Conservation (phyloP, 2,329 filamentous ascomycete genomes). For the Rugonectria rugulosa region DNA sequence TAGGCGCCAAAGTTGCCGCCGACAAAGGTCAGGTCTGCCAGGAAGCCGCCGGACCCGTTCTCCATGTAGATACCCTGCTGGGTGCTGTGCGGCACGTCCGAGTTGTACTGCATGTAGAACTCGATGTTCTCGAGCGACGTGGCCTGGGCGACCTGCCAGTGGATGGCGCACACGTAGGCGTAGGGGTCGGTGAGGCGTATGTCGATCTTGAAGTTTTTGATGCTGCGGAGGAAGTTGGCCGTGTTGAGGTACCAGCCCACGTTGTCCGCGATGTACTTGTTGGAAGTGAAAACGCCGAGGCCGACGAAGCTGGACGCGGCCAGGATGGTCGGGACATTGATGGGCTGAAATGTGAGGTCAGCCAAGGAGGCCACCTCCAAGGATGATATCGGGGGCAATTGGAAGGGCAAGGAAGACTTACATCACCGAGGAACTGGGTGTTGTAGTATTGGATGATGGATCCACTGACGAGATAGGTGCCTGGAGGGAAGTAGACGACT, state of each 20-base stretch:
- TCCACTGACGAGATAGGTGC: conserved; percentile 64
- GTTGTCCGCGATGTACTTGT: conserved; percentile 49
- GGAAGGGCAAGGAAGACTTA: too few relatives aligned
- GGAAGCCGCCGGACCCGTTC: conserved; percentile 49
- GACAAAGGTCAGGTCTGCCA: conserved; percentile 68
- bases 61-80: conserved; percentile 40
- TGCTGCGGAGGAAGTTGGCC: conserved; percentile 70
- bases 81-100: not conserved
- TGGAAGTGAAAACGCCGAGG: conserved; percentile 57
- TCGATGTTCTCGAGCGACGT: conserved; percentile 60
- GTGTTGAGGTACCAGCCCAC: conserved; percentile 43
- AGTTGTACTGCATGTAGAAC: conserved; percentile 46
- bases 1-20: conserved; percentile 56
- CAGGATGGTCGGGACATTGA: conserved; percentile 60
- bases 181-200: conserved; percentile 42
- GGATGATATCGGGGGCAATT: too few relatives aligned
- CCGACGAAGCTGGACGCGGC: conserved; percentile 61
- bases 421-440: conserved; percentile 61
- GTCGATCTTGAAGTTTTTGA: conserved; percentile 72
- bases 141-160: conserved; percentile 71
- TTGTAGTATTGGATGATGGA: conserved; percentile 70
- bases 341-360: too few relatives aligned
- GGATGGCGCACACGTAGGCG: conserved; percentile 54
- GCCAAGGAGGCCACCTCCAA: too few relatives aligned
- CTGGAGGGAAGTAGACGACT: conserved; percentile 44